phyloP scores from a whole-genome alignment of 148 eudicot species.

The Nepenthes gracilis region DNA sequence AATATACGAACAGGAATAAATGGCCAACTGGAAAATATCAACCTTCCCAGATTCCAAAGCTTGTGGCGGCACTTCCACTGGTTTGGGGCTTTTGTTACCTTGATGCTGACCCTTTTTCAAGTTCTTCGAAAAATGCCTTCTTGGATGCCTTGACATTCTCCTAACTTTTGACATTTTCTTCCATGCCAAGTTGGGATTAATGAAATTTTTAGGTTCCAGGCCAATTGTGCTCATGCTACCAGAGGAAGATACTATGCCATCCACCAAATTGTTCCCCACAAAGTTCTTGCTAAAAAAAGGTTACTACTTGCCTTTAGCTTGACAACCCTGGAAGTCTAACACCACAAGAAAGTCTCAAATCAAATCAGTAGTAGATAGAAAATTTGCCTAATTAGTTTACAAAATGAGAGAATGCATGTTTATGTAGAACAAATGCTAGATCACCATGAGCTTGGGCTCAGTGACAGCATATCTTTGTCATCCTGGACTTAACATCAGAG shows the following conservation, averaged over 20 bases:
- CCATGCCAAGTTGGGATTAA: slow-evolving; percentile 17
- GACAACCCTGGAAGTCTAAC: too few relatives aligned
- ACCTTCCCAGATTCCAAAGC: slow-evolving; percentile 26
- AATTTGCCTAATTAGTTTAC: too few relatives aligned
- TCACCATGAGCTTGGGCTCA: too few relatives aligned
- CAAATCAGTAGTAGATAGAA: too few relatives aligned
- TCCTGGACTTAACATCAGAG: too few relatives aligned
- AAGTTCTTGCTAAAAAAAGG: background rate
- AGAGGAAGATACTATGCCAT: background rate
- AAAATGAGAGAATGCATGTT: too few relatives aligned
- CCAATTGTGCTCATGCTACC: slow-evolving; percentile 9
- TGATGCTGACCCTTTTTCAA: slow-evolving; percentile 1
- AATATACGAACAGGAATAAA: background rate
- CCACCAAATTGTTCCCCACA: background rate
- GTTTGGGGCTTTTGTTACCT: slow-evolving; percentile 2
- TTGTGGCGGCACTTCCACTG: slow-evolving; percentile 19
- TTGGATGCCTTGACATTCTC: slow-evolving; percentile 20
- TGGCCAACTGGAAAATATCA: background rate
- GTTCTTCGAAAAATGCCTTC: slow-evolving; percentile 4
- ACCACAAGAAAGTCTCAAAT: too few relatives aligned
- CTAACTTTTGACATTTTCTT: slow-evolving; percentile 16
- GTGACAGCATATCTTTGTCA: too few relatives aligned
- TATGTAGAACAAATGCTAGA: too few relatives aligned
- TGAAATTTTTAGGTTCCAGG: slow-evolving; percentile 13
- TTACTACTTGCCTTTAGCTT: too few relatives aligned